Conservation (phyloP, 495 filamentous ascomycete species). For the Margaritispora aquatica region DNA sequence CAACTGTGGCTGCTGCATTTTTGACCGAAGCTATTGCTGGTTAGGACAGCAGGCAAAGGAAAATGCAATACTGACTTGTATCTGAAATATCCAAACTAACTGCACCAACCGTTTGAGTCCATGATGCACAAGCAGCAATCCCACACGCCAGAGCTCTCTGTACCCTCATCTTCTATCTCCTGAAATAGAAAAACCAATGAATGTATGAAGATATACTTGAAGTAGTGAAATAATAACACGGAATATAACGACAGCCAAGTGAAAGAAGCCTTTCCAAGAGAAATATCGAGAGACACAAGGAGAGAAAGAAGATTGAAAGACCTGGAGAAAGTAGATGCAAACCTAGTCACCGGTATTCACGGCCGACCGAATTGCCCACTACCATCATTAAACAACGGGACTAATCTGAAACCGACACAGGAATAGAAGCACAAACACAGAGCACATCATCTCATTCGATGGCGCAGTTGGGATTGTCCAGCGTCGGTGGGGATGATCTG, state of each 20-base stretch:
- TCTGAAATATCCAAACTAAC: slow-evolving; percentile 15
- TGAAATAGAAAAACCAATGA: not conserved
- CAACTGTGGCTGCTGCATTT: slow-evolving; percentile 52
- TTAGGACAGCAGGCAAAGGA: not conserved
- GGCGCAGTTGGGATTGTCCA: not conserved
- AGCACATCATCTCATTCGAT: not conserved
- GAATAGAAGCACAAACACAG: not conserved
- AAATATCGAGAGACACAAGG: not conserved
- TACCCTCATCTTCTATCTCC: slow-evolving; percentile 12
- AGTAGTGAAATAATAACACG: not conserved
- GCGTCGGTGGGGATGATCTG: not conserved
- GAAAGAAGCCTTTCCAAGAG: not conserved
- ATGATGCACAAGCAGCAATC: slow-evolving; percentile 12
- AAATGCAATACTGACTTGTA: not conserved
- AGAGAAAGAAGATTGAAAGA: not conserved
- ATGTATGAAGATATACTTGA: not conserved
- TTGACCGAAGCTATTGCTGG: slow-evolving; percentile 42
- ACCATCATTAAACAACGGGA: not conserved
- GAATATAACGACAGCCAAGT: not conserved
- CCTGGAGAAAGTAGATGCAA: too few species aligned
- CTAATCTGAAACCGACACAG: slow-evolving; percentile 1
- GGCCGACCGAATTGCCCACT: not conserved
- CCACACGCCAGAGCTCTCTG: slow-evolving; percentile 5
- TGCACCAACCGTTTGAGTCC: slow-evolving; percentile 6
- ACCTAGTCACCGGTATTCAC: not conserved